phyloP scores from a whole-genome alignment of 108 stramenopile species.

The Aureococcus anophagefferens region DNA sequence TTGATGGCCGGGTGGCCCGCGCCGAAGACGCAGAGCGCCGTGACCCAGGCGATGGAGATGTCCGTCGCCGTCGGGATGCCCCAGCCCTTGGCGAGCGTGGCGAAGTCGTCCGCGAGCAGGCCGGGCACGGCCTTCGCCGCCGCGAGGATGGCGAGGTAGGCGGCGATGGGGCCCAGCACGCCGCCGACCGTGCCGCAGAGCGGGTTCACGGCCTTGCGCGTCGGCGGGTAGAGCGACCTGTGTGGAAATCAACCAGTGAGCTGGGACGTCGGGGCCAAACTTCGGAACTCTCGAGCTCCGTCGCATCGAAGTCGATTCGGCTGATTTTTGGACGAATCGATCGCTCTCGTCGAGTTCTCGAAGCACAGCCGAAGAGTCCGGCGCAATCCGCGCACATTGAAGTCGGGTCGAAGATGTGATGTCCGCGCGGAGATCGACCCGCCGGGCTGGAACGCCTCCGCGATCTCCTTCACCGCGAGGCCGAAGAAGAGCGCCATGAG shows the following conservation, averaged over 20 bases:
- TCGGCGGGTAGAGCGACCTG: not conserved
- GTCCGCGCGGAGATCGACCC: too few relatives aligned
- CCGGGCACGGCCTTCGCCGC: not conserved
- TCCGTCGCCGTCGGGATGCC: slow-evolving; percentile 3
- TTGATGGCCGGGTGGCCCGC: not conserved
- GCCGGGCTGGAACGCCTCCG: not conserved
- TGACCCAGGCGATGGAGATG: not conserved
- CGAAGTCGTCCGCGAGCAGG: not conserved
- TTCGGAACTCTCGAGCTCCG: too few relatives aligned
- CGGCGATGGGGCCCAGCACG: not conserved
- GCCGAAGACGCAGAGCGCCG: not conserved
- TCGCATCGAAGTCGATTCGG: too few relatives aligned
- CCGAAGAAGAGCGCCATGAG: not conserved
- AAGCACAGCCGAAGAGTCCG: too few relatives aligned
- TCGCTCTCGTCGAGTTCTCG: too few relatives aligned
- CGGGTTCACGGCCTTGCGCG: not conserved
- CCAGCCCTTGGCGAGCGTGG: not conserved
- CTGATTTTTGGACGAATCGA: too few relatives aligned
- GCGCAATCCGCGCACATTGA: too few relatives aligned
- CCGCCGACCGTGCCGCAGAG: not conserved
- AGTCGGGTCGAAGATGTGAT: too few relatives aligned
- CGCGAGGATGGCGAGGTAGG: not conserved
- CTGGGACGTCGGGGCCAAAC: too few relatives aligned
- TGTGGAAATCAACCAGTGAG: too few relatives aligned
- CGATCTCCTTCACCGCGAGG: not conserved